These are phyloP conservation scores for Eremothecium sinecaudum DNA, from an alignment of 1,139 yeast species.

Conservation along the genomic window DNA sequence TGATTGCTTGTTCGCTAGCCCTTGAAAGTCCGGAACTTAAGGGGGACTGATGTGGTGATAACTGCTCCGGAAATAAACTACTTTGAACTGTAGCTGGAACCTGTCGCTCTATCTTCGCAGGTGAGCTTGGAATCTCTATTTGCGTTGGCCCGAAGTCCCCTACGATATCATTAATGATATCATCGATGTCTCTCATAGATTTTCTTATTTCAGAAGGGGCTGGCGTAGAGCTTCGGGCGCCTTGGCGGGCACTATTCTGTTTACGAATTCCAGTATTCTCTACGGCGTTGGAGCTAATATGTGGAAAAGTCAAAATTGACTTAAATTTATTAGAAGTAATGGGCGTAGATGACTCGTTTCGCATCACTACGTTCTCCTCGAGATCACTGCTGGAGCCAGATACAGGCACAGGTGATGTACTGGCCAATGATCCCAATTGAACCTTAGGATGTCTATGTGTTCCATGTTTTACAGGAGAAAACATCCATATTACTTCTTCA, in stretches of 20 bases:
- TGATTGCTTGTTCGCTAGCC: neutral
- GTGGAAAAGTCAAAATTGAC: conserved; percentile 18
- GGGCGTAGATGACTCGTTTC: conserved; percentile 28
- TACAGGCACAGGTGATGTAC: neutral
- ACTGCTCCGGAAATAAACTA: neutral
- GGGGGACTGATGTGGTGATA: neutral
- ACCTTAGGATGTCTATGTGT: neutral
- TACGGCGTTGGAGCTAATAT: neutral
- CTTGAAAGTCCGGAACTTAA: neutral
- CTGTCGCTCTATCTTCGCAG: conserved; percentile 8
- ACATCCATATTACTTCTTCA: conserved; percentile 29
- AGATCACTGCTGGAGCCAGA: conserved; percentile 10
- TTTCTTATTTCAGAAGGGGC: conserved; percentile 7
- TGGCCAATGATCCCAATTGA: conserved; percentile 11
- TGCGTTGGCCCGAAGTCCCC: conserved; percentile 13
- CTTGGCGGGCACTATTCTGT: neutral
- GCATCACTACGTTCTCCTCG: conserved; percentile 8
- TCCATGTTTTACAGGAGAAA: conserved; percentile 19
- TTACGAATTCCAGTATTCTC: conserved; percentile 5
- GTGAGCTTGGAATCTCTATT: conserved; percentile 18
- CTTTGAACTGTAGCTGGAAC: neutral
- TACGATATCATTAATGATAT: conserved; percentile 22
- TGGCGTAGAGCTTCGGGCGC: conserved; percentile 5
- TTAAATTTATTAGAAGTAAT: conserved; percentile 22
- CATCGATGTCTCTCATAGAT: conserved; percentile 24